Evolutionary conservation across 2,329 filamentous ascomycete genomes (phyloP).

Genomic region (Fusarium sp.): DNA sequence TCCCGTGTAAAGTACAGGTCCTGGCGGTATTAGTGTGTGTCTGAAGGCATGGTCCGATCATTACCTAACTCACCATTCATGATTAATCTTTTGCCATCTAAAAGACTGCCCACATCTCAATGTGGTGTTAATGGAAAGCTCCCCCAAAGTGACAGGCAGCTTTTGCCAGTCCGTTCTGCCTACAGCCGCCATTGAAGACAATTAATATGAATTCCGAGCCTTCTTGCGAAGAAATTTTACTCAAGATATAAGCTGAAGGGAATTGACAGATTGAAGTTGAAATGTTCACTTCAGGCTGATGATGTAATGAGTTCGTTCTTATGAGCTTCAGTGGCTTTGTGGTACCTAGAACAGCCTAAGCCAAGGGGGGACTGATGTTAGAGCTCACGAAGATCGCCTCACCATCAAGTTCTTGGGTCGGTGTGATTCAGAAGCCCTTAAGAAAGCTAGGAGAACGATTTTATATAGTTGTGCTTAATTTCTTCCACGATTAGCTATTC

Average conservation of each 20-base stretch:
- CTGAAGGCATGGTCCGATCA: not conserved
- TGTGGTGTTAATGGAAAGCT: constrained; percentile 95
- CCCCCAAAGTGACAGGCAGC: constrained; percentile 83
- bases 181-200: constrained; percentile 53
- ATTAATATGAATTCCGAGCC: not conserved
- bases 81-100: constrained; percentile 87
- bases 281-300: constrained; percentile 13
- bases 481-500: too few species aligned
- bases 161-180: constrained; percentile 85
- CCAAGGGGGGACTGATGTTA: not conserved
- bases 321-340: constrained; percentile 7
- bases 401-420: not conserved
- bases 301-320: constrained; percentile 24
- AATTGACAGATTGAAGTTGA: constrained; percentile 18
- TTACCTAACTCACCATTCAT: constrained; percentile 81
- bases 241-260: not conserved
- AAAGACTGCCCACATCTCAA: constrained; percentile 97
- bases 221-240: not conserved
- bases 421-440: not conserved
- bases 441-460: too few species aligned
- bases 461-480: too few species aligned
- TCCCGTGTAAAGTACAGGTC: constrained; percentile 87
- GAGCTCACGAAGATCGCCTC: not conserved
- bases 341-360: constrained; percentile 10
- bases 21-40: constrained; percentile 55